Evolutionary conservation across 805 yeast genomes (phyloP), one percentile per base, ranked within the genome.

Genomic region (Cyberlindnera euphorbiiphila): DNA sequence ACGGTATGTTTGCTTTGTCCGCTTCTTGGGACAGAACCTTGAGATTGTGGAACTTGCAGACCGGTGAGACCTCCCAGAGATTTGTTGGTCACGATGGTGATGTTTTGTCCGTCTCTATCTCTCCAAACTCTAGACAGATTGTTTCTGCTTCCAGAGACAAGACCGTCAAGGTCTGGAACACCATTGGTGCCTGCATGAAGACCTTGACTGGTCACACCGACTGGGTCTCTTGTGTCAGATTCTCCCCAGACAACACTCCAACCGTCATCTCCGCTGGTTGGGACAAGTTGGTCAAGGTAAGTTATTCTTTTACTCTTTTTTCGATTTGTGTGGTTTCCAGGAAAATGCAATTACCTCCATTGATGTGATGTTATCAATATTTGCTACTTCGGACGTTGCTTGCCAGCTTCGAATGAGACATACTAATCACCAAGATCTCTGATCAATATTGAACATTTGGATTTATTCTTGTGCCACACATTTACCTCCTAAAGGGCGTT

Each of bases 1-100:
- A 93, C 68, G 98, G 98, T 70, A 80, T 82, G 64, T 91, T 80
- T 78, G 98, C 97, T 64, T 76, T 93, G 69, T 93, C 98, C 52
- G 96, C 95, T 64, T 93, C 98, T 61, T 93, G 99, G 99, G 98
- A 93, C 72, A 87, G 85, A 78, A 89, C 98, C 65, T 78, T 94
- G 69, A 91, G 98, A 80, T 82, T 93, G 66, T 93, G 99, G 99
- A 88, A 87, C 70, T 78, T 93, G 62, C 81, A 81, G 68, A 77
- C 89, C 60, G 99, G 98, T 77, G 86, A 80, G 71, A 81, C 88
- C 65, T 76, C 88, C 69, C 79, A 79, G 68, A 89, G 96, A 76
- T 93, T 91, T 67, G 95, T 83, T 58, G 99, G 98, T 65, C 99
- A 93, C 94, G 79, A 78, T 57, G 85, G 88, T 64, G 99, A 93